Base-by-base conservation (phyloP, 345 rosid species). In the Salix caprea region DNA sequence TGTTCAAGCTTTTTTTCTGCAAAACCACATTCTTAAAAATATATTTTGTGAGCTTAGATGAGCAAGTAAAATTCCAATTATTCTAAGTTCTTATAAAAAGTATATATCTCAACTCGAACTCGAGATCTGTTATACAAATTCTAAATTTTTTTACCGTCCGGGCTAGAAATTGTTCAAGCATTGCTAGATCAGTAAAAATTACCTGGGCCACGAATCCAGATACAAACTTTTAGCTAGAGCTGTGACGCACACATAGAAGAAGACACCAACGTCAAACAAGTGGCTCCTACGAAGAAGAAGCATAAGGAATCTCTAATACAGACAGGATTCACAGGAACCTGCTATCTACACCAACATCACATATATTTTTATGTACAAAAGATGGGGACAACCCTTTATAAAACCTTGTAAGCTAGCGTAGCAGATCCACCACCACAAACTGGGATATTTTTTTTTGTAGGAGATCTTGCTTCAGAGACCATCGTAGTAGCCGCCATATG, bases 401-500 rank as follows among this genome's bases (percentile, higher is more conserved):
- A 70, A 50, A 64, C 60, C 69, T 70, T 61, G 32, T 26, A 69
- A 56, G 74, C 44, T 66, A 37, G 34, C 36, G 4, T 39, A 40
- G 54, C 7, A 48, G 69, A 77, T 69, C 26, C 65, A 65, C 60
- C 71, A 14, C 32, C 75, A 69, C 46, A n/a, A 52, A 21, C 16
- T 19, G 66, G 19, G 71, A 7, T 21, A 9, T 40, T 40, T 39
- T 40, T 7, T 40, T 40, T 11, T 10, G 14, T 2, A 40, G 3
- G 60, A 72, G 4, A 28, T 18, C 65, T 60, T 68, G 80, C 32
- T 65, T 87, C 76, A 94, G 68, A 88, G 77, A 50, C 83, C 82
- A 79, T 89, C 89, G 69, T 90, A 88, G 82, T 90, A 85, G 32
- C 97, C 98, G 24, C 97, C 98, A 79, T 78, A 84, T 8, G 91